These are phyloP conservation scores for Candida ortonii DNA, from an alignment of 805 yeast genomes.

Conservation along the genomic window DNA sequence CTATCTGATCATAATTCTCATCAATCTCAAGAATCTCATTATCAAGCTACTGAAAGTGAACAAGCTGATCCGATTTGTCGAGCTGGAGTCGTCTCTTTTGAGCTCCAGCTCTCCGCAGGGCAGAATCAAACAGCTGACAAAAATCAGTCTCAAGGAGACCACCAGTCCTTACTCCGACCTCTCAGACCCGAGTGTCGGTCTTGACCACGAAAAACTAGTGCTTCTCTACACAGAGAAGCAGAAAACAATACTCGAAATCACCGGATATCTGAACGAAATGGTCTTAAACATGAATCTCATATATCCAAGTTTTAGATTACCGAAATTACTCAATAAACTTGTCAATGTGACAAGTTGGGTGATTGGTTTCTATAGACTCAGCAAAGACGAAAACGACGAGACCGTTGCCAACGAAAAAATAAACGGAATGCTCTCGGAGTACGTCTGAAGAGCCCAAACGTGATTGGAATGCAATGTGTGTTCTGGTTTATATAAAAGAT, in stretches of 20 bases:
- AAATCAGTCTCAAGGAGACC: neutral
- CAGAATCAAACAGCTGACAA: constrained; percentile 1
- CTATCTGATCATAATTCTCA: constrained; percentile 29
- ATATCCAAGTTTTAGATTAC: constrained; percentile 20
- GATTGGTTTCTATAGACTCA: constrained; percentile 27
- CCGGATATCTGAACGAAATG: constrained; percentile 32
- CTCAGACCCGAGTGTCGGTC: neutral
- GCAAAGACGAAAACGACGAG: constrained; percentile 28
- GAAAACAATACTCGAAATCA: constrained; percentile 26
- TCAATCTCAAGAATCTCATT: constrained; percentile 27
- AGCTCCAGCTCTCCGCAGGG: constrained; percentile 6
- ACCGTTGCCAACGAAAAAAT: constrained; percentile 10
- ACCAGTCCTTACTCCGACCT: neutral
- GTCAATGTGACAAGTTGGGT: constrained; percentile 31
- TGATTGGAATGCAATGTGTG: no score
- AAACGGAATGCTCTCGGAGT: constrained; percentile 3
- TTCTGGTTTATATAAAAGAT: no score
- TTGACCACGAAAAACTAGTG: constrained; percentile 18
- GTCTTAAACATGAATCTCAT: constrained; percentile 28
- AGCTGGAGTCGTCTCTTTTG: constrained; percentile 23
- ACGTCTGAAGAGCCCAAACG: no score
- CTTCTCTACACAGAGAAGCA: constrained; percentile 25
- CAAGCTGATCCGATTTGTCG: constrained; percentile 18
- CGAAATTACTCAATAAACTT: constrained; percentile 19
- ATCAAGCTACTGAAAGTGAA: constrained; percentile 24